Base-by-base conservation (phyloP, 805 yeast genomes). In the Cephaloascus fragrans region DNA sequence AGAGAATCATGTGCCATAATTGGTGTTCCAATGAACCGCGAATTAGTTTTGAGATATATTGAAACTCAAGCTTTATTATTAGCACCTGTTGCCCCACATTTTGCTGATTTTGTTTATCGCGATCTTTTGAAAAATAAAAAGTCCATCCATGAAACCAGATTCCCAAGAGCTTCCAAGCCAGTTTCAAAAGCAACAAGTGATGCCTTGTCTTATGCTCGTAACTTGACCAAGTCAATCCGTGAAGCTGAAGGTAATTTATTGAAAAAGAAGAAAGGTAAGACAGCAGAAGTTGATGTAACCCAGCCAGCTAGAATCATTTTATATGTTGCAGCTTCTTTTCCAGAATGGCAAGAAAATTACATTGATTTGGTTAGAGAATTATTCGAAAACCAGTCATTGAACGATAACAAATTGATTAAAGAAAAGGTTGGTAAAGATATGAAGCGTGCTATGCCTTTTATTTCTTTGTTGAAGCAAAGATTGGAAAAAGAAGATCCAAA, bases 401-500 rank as follows among this genome's bases (percentile, higher is more conserved):
- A 78, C 47, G 90, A 83, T 57, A 81, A 72, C 64, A 72, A 71
- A 52, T 66, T 64, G 41, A 67, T 83, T 50, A 81, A 73, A 58
- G 73, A 77, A 48, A 75, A 68, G 56, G 78, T 83, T 44, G 85
- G 85, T 47, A 81, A 80, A 59, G 97, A 93, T 53, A 85, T 89
- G 84, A 93, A 93, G 75, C 82, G 94, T 51, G 97, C 96, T 43
- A 93, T 93, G 97, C 97, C 97, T 43, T 90, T 89, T 61, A 88
- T 93, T 44, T 80, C 90, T 47, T 67, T 77, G 50, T 69, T 93
- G 60, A 89, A 93, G 63, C 85, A 81, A 56, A 79, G 95, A 66
- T 71, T 93, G 48, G 63, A 70, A 32, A 62, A 62, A 38, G 94
- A 84, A 55, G 62, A 80, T 23, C 80, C 96, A 16, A 77, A 74